A percentile compares a stretch with the other conserved stretches of the same genome.
phyloP scores from a whole-genome alignment of 345 rosid genomes.

The Arabidopsis suecica region DNA sequence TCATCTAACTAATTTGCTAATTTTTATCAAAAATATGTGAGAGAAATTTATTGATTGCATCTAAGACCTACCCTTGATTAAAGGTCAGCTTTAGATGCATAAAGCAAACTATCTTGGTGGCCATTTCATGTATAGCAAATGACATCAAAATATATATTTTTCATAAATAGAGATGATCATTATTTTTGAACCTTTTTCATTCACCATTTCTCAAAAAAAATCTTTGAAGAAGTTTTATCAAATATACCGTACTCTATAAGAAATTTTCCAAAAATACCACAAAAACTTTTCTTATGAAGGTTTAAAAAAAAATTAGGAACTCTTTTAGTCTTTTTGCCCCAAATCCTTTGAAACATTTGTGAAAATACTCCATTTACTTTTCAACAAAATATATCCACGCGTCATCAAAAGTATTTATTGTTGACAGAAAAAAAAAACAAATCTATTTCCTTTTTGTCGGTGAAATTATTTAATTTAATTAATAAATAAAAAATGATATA shows the following conservation, averaged over 20 bases:
- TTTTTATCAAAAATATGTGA: neutral
- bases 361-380: neutral
- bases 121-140: too few species aligned
- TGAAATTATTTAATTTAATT: neutral
- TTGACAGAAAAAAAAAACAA: conserved; percentile 10
- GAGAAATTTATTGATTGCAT: neutral
- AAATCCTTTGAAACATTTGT: neutral
- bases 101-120: too few species aligned
- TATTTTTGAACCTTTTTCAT: neutral
- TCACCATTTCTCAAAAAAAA: neutral
- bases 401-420: conserved; percentile 13
- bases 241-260: neutral
- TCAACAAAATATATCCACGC: neutral
- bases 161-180: too few species aligned
- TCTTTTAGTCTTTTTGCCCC: too few species aligned
- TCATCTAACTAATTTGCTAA: neutral
- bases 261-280: neutral
- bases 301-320: neutral
- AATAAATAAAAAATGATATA: neutral
- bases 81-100: too few species aligned
- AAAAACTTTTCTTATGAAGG: neutral
- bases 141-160: too few species aligned
- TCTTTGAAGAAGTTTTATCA: neutral
- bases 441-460: conserved; percentile 28
- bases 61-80: too few species aligned